Base-by-base conservation (phyloP, 1,139 yeast species). In the Saccharomyces hybrid region DNA sequence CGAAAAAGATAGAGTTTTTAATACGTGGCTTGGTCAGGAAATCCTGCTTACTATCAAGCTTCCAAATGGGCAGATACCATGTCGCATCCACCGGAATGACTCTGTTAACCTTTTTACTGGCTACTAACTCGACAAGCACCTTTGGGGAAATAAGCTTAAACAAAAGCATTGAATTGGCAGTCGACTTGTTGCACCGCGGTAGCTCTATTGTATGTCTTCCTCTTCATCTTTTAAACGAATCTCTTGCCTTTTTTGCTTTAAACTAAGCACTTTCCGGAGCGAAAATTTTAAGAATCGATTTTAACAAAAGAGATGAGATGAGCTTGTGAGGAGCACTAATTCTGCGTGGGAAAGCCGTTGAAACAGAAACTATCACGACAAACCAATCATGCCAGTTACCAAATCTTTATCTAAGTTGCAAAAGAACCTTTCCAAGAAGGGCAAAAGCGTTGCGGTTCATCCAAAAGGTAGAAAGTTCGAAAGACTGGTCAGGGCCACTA, bases 391-490 rank as follows among this genome's bases (percentile, higher is more conserved):
- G 97, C 96, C 96, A 19, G 74, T 85, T 54, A 85, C 85, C 29
- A 90, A 88, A 65, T 83, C 85, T 57, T 75, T 90, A 51, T 72
- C 78, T 26, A 90, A 89, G 69, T 87, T 91, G 48, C 79, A 82
- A 62, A 87, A 87, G 72, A 78, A 76, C 54, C 71, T 83, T 19
- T 27, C 29, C 8, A 51, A 51, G 57, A 72, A 75, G 11, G 64
- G 64, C 21, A 73, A 73, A 55, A 67, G 68, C 28, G 65, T 68
- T 11, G 75, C 79, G 31, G 77, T 91, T 61, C 98, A 91, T 69
- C 90, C 95, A 46, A 86, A 85, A 66, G 96, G 97, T 6, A 79
- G 97, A 55, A 90, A 88, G 71, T 86, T 88, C 71, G 86, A 86
- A 69, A 90, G 87, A 70, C 74, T 91, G 55, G 85, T 84, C 58